phyloP scores from a whole-genome alignment of 2,329 filamentous ascomycete genomes.

The Ophiocordyceps camponoti-leonardi region DNA sequence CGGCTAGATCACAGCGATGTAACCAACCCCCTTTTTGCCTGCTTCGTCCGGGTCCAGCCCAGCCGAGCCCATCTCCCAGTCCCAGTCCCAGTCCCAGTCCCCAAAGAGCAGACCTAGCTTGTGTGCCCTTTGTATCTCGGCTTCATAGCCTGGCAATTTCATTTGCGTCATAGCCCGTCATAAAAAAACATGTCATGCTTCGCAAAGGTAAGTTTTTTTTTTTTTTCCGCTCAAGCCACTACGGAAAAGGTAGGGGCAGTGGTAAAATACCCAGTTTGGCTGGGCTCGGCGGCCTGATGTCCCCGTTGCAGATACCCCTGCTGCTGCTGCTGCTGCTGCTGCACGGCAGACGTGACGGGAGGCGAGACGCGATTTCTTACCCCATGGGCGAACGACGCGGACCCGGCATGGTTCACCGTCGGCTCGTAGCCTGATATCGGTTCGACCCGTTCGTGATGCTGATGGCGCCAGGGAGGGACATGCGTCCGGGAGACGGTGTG shows the following conservation, averaged over 20 bases:
- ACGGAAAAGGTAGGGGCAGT: constrained; percentile 1
- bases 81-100: too few species aligned
- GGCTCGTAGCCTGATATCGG: neutral
- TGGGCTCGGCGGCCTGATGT: neutral
- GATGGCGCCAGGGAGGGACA: neutral
- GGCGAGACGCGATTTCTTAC: neutral
- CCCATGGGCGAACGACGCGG: neutral
- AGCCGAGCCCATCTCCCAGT: neutral
- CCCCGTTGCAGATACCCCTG: neutral
- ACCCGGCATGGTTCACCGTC: neutral
- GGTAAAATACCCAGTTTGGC: neutral
- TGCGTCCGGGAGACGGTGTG: neutral
- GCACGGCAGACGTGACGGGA: neutral
- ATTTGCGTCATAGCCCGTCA: neutral
- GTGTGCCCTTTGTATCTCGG: neutral
- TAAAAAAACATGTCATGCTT: too few species aligned
- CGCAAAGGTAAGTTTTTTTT: too few species aligned
- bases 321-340: neutral
- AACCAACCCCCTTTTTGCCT: neutral
- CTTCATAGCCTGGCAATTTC: neutral
- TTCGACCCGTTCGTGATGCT: neutral
- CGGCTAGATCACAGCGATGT: too few species aligned
- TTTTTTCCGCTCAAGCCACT: too few species aligned
- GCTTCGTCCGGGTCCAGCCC: neutral
- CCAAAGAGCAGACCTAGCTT: neutral